These are phyloP conservation scores for Amanita muscaria DNA, from an alignment of 768 basidiomycete genomes.

Conservation along the genomic window DNA sequence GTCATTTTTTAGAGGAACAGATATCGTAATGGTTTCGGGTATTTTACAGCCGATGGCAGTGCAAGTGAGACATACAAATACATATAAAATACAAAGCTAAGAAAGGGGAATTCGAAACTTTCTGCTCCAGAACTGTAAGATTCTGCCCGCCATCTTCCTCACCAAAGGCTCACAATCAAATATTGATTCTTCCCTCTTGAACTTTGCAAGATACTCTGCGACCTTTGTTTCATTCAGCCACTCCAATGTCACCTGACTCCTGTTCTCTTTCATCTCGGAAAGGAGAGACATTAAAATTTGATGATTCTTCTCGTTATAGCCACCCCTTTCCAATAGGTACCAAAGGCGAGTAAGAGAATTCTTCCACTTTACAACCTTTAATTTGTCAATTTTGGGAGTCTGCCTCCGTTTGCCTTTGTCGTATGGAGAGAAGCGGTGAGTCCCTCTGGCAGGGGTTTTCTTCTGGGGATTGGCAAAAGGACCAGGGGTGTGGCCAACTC, in stretches of 20 bases:
- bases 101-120: not conserved
- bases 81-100: not conserved
- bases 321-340: not conserved
- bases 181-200: slow-evolving; percentile 4
- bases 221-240: slow-evolving; percentile 15
- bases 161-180: slow-evolving; percentile 8
- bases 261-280: slow-evolving; percentile 2
- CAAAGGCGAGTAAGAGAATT: too few relatives aligned
- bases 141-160: not conserved
- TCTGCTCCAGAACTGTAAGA: slow-evolving; percentile 1
- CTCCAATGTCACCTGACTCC: slow-evolving; percentile 8
- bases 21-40: too few relatives aligned
- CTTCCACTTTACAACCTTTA: too few relatives aligned
- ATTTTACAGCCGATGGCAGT: too few relatives aligned
- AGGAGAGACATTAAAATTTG: slow-evolving; percentile 4
- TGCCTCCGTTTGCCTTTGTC: too few relatives aligned
- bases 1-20: too few relatives aligned
- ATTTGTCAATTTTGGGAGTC: too few relatives aligned
- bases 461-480: too few relatives aligned
- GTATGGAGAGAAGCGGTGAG: too few relatives aligned
- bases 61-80: too few relatives aligned
- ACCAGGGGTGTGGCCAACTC: too few relatives aligned
- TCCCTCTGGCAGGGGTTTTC: too few relatives aligned
- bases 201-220: slow-evolving; percentile 8
- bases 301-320: not conserved